Conservation (phyloP, 179 eudicot species). For the Amaranthus tricolor region DNA sequence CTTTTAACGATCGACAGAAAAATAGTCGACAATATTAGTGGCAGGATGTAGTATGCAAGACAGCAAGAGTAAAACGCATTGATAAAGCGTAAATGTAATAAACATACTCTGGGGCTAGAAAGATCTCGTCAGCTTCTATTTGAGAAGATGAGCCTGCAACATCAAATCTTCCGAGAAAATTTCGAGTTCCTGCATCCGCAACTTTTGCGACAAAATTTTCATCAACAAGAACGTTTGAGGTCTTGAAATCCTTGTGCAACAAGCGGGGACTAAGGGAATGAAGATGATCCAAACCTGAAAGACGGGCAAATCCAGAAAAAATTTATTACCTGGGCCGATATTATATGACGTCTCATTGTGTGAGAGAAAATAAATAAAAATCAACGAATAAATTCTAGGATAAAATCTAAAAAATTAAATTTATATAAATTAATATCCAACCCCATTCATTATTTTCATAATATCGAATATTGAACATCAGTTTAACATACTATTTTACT, state of each 20-base stretch:
- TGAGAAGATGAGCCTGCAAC: slow-evolving; percentile 78
- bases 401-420: no score
- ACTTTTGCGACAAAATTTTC: slow-evolving; percentile 95
- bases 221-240: slow-evolving; percentile 95
- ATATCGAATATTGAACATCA: no score
- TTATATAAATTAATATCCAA: no score
- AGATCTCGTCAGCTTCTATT: slow-evolving; percentile 63
- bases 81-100: not conserved
- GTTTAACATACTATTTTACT: no score
- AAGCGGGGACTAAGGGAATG: slow-evolving; percentile 94
- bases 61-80: no score
- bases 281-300: slow-evolving; percentile 84
- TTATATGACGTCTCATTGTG: no score
- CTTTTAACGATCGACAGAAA: slow-evolving; percentile 34
- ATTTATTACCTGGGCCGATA: no score
- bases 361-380: no score
- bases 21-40: slow-evolving; percentile 1
- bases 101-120: slow-evolving; percentile 92
- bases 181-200: slow-evolving; percentile 93
- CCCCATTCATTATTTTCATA: no score
- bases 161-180: slow-evolving; percentile 77
- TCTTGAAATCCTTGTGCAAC: slow-evolving; percentile 92
- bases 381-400: no score
- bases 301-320: not conserved
- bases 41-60: not conserved